phyloP scores from a whole-genome alignment of 768 basidiomycete species.

The Trichaptum fuscoviolaceum region DNA sequence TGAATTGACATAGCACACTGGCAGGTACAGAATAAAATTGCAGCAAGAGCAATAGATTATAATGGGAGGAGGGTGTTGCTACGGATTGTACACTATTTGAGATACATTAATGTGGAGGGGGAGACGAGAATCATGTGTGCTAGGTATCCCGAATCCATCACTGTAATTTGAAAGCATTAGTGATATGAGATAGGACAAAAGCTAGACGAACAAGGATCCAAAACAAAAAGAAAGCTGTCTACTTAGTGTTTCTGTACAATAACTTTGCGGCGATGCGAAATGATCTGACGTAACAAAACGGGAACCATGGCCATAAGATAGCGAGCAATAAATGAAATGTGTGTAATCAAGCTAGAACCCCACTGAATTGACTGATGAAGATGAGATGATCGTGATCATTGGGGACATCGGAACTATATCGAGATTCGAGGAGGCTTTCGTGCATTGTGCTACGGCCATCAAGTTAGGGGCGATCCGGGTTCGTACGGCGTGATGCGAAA shows the following conservation, averaged over 20 bases:
- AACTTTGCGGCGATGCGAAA: not conserved
- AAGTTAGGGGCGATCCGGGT: not conserved
- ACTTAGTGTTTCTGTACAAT: not conserved
- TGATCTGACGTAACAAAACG: not conserved
- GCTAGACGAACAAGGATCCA: not conserved
- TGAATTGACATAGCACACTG: not conserved
- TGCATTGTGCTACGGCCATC: not conserved
- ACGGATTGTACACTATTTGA: not conserved
- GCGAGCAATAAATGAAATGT: not conserved
- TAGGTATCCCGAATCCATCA: not conserved
- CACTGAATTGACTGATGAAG: not conserved
- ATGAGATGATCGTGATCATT: not conserved
- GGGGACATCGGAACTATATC: not conserved
- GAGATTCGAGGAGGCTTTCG: not conserved
- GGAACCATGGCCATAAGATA: not conserved
- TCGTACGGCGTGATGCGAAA: not conserved
- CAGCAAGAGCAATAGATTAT: not conserved
- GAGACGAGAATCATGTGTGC: not conserved
- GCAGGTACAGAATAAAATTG: not conserved
- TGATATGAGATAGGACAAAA: not conserved
- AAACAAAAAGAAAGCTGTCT: not conserved
- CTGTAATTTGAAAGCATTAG: not conserved
- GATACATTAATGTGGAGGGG: constrained; percentile 2
- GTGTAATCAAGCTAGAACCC: not conserved
- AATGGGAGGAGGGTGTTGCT: not conserved